A percentile compares a stretch with the other conserved stretches of the same genome.
Evolutionary conservation across 2,329 filamentous ascomycete genomes (phyloP).

Genomic region (Cercospora janseana): DNA sequence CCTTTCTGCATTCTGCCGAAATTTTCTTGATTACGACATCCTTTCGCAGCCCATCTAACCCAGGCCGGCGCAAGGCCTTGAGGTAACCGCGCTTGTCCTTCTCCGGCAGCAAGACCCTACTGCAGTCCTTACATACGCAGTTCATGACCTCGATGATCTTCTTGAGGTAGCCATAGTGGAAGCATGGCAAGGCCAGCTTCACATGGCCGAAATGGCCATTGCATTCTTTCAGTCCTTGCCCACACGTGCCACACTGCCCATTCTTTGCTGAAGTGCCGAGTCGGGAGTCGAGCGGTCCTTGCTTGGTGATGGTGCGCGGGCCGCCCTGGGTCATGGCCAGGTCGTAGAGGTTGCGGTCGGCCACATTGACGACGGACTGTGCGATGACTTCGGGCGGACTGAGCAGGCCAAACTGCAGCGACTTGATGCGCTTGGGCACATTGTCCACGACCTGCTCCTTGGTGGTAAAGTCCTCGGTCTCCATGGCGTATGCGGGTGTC

Average conservation of each 20-base stretch:
- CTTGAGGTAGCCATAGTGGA: slow-evolving; percentile 94
- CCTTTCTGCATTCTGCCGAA: slow-evolving; percentile 85
- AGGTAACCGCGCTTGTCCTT: slow-evolving; percentile 73
- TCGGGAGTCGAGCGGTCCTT: slow-evolving; percentile 84
- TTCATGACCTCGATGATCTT: slow-evolving; percentile 90
- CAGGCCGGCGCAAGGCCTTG: slow-evolving; percentile 74
- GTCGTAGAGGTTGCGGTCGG: slow-evolving; percentile 91
- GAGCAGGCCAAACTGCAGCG: slow-evolving; percentile 92
- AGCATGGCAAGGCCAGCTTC: slow-evolving; percentile 82
- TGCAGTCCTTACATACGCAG: slow-evolving; percentile 93
- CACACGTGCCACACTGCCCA: slow-evolving; percentile 77
- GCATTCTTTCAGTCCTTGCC: slow-evolving; percentile 75
- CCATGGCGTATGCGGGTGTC: slow-evolving; percentile 16
- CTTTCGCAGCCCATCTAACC: slow-evolving; percentile 81
- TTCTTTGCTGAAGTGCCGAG: slow-evolving; percentile 87
- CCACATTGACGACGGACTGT: slow-evolving; percentile 90
- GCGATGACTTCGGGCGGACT: slow-evolving; percentile 85
- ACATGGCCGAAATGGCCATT: slow-evolving; percentile 96
- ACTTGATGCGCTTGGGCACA: slow-evolving; percentile 85
- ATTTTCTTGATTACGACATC: slow-evolving; percentile 84
- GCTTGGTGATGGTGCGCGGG: slow-evolving; percentile 68
- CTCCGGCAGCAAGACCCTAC: slow-evolving; percentile 77
- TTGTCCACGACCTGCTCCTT: slow-evolving; percentile 91
- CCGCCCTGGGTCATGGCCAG: slow-evolving; percentile 55
- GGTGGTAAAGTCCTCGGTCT: slow-evolving; percentile 27